Evolutionary conservation across 2,329 filamentous ascomycete species (phyloP), one percentile per base, ranked within the genome.

Genomic region (Alternaria brassicicola): DNA sequence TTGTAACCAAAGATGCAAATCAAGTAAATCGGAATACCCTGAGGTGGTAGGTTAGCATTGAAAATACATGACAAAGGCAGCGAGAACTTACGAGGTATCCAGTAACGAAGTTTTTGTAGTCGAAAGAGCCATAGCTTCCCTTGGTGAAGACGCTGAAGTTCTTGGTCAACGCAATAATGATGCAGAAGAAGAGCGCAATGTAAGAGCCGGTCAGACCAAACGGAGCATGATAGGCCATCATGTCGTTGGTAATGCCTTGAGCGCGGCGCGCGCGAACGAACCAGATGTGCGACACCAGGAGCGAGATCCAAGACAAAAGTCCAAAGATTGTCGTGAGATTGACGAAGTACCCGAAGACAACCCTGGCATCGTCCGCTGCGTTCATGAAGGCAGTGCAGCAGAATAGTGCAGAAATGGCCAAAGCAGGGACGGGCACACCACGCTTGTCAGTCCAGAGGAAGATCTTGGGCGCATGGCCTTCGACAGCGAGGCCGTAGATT

Each of bases 141-240:
- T 77, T 28, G 2, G 86, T 81, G 76, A 95, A 95, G 58, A 89
- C 88, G 55, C 85, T 83, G 78, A 87, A 95, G 82, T 92, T 93
- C 84, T 95, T 96, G 71, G 91, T 94, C 50, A 96, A 73, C 2
- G 89, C 85, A 61, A 95, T 90, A 31, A 95, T 73, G 70, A 84
- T 82, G 78, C 89, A 92, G 78, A 92, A 88, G 70, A 82, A 80
- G 2, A 95, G 82, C 0, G 89, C 89, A 58, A 81, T 80, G 71
- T 87, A 87, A 0, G 88, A 92, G 10, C 91, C 92, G 61, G 75
- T 84, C 35, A 87, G 78, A n/a, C 91, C 90, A 15, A 93, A 83
- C 0, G 91, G 91, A 0, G 91, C 89, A 15, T 82, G 82, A 74
- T 89, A 93, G 1, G 79, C 76, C 62, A 83, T 67, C 56, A 72